Conservation (phyloP, 2,329 filamentous ascomycete species). For the Penicillium psychrosexuale region DNA sequence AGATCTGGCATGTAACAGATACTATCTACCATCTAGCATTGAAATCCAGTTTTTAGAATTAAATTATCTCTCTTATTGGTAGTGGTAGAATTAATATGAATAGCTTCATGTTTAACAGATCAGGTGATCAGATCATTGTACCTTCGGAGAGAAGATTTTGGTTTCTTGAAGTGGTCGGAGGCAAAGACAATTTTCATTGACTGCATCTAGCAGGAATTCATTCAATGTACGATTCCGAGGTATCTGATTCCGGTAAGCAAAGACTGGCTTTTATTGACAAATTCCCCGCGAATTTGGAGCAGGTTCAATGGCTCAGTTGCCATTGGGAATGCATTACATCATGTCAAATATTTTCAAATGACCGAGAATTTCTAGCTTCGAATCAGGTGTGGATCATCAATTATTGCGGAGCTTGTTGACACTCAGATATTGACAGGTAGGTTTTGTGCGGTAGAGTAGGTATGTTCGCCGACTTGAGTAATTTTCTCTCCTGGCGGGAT, state of each 20-base stretch:
- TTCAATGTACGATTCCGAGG: background rate
- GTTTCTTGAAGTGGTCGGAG: background rate
- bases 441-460: background rate
- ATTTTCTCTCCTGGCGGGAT: background rate
- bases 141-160: background rate
- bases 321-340: background rate
- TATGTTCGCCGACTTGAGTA: background rate
- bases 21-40: too few relatives aligned
- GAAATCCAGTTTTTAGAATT: too few relatives aligned
- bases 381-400: background rate
- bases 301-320: background rate
- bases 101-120: too few relatives aligned
- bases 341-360: background rate
- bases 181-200: background rate
- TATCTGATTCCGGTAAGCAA: background rate
- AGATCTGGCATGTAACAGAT: too few relatives aligned
- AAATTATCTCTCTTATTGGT: too few relatives aligned
- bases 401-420: background rate
- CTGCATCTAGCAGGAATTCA: background rate
- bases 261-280: background rate
- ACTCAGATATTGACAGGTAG: background rate
- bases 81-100: too few relatives aligned
- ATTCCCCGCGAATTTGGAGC: background rate
- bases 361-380: background rate
- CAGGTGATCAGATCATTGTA: too few relatives aligned